Evolutionary conservation across 164 flowering plant genomes (phyloP).

Genomic region (Kingdonia uniflora): DNA sequence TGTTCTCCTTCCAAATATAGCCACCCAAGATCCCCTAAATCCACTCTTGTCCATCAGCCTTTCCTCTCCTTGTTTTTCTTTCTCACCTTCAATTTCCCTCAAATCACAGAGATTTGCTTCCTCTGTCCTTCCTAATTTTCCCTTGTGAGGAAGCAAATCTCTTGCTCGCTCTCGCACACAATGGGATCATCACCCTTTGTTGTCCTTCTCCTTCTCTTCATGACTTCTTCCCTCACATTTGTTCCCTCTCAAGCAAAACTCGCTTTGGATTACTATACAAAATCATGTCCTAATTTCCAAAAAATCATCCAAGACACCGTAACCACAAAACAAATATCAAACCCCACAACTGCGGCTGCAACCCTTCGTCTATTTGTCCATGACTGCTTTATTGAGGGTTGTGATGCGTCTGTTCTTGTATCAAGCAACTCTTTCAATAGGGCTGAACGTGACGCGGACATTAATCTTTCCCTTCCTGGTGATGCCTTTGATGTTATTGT

Average conservation of each 20-base stretch:
- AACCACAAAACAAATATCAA: constrained; percentile 31
- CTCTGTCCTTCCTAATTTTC: neutral
- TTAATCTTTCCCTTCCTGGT: constrained; percentile 66
- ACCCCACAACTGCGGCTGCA: constrained; percentile 59
- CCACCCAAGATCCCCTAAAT: neutral
- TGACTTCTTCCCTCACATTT: constrained; percentile 1
- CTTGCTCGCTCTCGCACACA: neutral
- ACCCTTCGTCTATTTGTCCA: constrained; percentile 51
- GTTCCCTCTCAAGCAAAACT: constrained; percentile 13
- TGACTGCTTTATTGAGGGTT: constrained; percentile 48
- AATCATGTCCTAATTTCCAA: constrained; percentile 33
- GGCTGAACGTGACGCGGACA: constrained; percentile 62
- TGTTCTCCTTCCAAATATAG: neutral
- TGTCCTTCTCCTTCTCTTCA: constrained; percentile 1
- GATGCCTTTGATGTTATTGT: constrained; percentile 56
- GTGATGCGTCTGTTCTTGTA: constrained; percentile 51
- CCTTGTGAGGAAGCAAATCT: neutral
- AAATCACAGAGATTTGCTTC: constrained; percentile 6
- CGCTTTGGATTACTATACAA: constrained; percentile 26
- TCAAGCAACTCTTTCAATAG: constrained; percentile 60
- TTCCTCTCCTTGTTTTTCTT: neutral
- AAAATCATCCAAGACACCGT: constrained; percentile 27
- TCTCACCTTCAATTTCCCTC: neutral
- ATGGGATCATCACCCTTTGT: constrained; percentile 4
- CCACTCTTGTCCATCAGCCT: constrained; percentile 1